phyloP scores from a whole-genome alignment of 495 filamentous ascomycete genomes.

The Neurospora sp. region DNA sequence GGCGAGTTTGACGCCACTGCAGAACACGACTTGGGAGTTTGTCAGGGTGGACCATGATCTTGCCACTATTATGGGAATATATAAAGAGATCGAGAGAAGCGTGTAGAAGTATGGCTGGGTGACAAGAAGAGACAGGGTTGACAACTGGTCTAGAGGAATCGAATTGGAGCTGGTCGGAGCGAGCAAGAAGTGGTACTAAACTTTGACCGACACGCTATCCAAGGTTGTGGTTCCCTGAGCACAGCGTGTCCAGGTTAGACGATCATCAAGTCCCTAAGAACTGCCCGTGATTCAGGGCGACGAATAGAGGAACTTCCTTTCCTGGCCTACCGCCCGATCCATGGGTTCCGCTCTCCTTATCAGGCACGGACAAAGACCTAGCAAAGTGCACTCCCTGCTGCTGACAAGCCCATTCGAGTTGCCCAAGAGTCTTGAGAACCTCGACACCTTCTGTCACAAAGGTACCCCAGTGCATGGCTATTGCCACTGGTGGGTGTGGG shows the following conservation, averaged over 20 bases:
- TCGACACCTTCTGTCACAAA: conserved; percentile 21
- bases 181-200: fast-evolving
- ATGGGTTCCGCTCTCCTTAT: background rate
- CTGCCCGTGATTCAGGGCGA: conserved; percentile 14
- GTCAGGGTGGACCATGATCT: background rate
- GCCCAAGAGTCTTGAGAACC: conserved; percentile 18
- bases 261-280: background rate
- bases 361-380: background rate
- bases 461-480: conserved; percentile 27
- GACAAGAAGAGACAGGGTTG: too few species aligned
- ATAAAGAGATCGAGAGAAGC: too few species aligned
- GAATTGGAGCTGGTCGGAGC: background rate
- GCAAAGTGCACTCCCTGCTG: conserved; percentile 17
- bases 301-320: background rate
- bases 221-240: background rate
- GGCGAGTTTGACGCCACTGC: too few species aligned
- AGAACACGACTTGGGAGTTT: background rate
- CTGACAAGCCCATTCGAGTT: conserved; percentile 22
- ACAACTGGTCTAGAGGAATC: background rate
- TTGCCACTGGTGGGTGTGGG: conserved; percentile 9
- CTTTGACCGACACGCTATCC: background rate
- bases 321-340: background rate
- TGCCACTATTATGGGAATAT: too few species aligned
- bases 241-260: fast-evolving
- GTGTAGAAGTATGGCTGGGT: too few species aligned